Base-by-base conservation (phyloP, 208 protist species). In the Novymonas esmeraldas region DNA sequence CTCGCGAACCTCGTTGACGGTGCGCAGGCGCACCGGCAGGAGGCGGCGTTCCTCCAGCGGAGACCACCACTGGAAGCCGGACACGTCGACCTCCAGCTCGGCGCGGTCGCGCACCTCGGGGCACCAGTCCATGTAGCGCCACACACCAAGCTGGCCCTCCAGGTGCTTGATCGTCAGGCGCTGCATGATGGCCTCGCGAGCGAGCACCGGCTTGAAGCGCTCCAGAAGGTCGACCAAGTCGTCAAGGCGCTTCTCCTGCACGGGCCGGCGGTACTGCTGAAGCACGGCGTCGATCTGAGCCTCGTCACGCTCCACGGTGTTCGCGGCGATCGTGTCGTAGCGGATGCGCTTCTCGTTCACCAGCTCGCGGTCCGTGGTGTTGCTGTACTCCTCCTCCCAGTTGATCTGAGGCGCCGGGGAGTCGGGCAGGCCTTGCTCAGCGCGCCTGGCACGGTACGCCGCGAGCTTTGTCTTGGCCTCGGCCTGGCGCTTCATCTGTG, bases 61-160 rank as follows among this genome's bases (percentile, higher is more conserved):
- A 42, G 87, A 93, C 89, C 90, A 95, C 89, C 90, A 95, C 72
- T 95, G 89, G 82, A 82, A 93, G 48, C 90, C 89, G 34, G 74
- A 87, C 33, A 94, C 69, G 60, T 97, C 93, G 29, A 90, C 83
- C 71, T 96, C 88, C 52, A 97, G 77, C 77, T 97, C 93, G 26
- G 93, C 90, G 45, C 89, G 86, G 64, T 97, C 93, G 69, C 93
- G 88, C 24, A 95, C 89, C 71, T 97, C 93, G 28, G 93, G 93
- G 79, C 90, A 95, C 93, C 93, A 97, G 81, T 97, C 93, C 81
- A 95, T 90, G 84, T 95, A 97, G 54, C 93, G 87, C 87, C 90
- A 97, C 54, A 97, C 82, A 65, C 90, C 90, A 20, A 97, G 73
- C 78, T 97, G 93, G 24, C 93, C 93, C 75, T 97, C 93, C 58